Conservation (phyloP, 805 yeast species). For the Pichia membranifaciens region DNA sequence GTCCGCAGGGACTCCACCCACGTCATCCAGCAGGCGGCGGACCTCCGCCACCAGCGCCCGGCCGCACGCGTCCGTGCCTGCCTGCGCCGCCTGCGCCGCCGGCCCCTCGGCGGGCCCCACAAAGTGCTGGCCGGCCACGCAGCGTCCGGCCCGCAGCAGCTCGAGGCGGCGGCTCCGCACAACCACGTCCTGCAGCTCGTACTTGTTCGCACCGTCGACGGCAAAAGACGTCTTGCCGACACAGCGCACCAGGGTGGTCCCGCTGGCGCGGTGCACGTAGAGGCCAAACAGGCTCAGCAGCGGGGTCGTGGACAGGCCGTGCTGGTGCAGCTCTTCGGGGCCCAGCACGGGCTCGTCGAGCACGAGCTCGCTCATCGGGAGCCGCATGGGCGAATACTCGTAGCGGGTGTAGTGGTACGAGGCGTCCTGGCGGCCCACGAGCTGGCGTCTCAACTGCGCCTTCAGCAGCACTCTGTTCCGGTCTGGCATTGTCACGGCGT, state of each 20-base stretch:
- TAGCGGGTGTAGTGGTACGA: conserved; percentile 19
- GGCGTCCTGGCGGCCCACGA: conserved; percentile 23
- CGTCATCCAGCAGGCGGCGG: no score
- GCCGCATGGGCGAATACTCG: conserved; percentile 14
- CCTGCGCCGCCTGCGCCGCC: no score
- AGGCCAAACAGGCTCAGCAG: conserved; percentile 26
- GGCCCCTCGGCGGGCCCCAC: no score
- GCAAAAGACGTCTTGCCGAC: conserved; percentile 21
- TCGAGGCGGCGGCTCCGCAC: conserved; percentile 19
- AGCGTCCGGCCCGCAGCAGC: background rate
- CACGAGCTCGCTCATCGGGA: conserved; percentile 9
- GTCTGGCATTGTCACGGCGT: no score
- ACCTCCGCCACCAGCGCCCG: no score
- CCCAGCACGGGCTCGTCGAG: conserved; percentile 16
- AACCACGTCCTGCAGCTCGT: conserved; percentile 27
- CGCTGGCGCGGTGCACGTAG: conserved; percentile 21
- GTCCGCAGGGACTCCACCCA: no score
- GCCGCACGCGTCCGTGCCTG: no score
- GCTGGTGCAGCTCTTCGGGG: background rate
- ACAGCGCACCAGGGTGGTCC: conserved; percentile 20
- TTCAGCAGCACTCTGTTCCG: conserved; percentile 12
- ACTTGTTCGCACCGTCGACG: conserved; percentile 16
- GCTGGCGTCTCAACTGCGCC: no score
- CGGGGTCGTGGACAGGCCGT: conserved; percentile 17
- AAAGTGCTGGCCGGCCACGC: conserved; percentile 7